Base-by-base conservation (phyloP, 148 eudicot species). In the Camellia japonica region DNA sequence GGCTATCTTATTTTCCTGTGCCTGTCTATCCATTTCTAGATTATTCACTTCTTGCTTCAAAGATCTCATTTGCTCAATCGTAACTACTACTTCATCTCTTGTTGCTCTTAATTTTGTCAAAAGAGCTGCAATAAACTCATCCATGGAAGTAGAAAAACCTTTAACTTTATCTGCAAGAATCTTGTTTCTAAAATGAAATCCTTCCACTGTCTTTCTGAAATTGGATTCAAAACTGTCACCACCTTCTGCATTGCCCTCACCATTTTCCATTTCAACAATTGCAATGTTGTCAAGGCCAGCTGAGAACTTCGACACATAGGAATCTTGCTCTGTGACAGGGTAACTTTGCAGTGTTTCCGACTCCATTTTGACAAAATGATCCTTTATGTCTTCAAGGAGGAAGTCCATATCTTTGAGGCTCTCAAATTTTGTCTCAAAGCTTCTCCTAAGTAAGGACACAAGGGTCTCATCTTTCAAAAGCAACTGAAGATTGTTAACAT, bases 321-420 rank as follows among this genome's bases (percentile, higher is more conserved):
- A 82, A 67, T 82, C 79, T 78, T 87, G 97, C 97, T 93, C 86
- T 47, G 75, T 67, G 55, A 67, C 46, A 52, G 89, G 76, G 82
- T 80, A 55, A 52, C 76, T 79, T 79, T 73, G 80, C 65, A 71
- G 73, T 71, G 78, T 49, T 74, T 88, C 92, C 49, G n/a, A 83
- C 78, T 77, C 86, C 79, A 82, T 78, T 84, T 85, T 88, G 42
- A 71, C 65, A 78, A 88, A 84, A 55, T 79, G 87, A 69, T 80
- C 79, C 75, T 81, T 83, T 59, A 90, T 89, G 78, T 84, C 89
- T 64, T 73, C 82, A 43, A 93, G 89, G 68, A 93, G 81, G 79
- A 59, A 62, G 78, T 90, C 94, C 85, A 93, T 84, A 80, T 88
- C 88, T 78, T 85, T 91, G 63, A 96, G 86, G 87, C 87, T 81